Conservation (phyloP, 257 asterid species). For the Catharanthus roseus region DNA sequence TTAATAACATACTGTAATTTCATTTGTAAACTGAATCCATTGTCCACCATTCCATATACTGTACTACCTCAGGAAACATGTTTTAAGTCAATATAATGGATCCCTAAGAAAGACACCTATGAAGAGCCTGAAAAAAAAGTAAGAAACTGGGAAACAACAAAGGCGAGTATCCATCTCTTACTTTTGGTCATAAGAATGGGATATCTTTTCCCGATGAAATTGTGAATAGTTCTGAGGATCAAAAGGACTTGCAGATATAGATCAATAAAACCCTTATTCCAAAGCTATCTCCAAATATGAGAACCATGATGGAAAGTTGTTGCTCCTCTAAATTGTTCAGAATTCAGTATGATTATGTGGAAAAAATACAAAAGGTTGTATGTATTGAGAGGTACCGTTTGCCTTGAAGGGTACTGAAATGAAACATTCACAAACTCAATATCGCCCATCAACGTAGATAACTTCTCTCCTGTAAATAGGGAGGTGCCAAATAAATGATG, state of each 20-base stretch:
- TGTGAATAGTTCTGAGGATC: too few relatives aligned
- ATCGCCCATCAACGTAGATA: constrained; percentile 45
- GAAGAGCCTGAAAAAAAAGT: neutral
- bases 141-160: neutral
- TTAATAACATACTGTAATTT: neutral
- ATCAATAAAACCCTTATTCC: too few relatives aligned
- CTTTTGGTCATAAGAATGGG: too few relatives aligned
- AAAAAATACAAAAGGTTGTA: constrained; percentile 15
- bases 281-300: too few relatives aligned
- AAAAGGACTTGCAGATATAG: too few relatives aligned
- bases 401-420: constrained; percentile 74
- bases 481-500: neutral
- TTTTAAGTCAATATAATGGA: neutral
- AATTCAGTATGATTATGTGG: neutral
- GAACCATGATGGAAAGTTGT: neutral
- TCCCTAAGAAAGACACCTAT: neutral
- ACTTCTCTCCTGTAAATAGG: neutral
- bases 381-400: constrained; percentile 32
- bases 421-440: constrained; percentile 63
- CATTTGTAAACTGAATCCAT: neutral
- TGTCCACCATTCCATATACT: neutral
- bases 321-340: neutral
- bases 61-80: neutral
- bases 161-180: neutral
- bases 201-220: too few relatives aligned